Percentiles rank a stretch among this genome's conserved stretches.
Conservation (phyloP, 2,329 filamentous ascomycete species). For the Fusarium sp. region DNA sequence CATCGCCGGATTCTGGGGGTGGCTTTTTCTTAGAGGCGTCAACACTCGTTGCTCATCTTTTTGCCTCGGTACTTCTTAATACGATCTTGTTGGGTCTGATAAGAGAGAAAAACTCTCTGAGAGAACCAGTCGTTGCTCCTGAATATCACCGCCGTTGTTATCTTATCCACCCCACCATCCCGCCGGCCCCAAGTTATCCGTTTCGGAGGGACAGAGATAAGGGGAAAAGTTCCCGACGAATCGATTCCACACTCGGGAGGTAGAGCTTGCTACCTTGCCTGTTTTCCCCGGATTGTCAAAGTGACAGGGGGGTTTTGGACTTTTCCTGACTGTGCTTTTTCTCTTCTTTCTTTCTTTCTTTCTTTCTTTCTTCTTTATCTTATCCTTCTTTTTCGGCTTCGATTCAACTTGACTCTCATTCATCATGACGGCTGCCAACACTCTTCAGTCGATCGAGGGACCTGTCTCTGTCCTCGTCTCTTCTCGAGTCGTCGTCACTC, state of each 20-base stretch:
- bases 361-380: constrained; percentile 13
- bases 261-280: constrained; percentile 6
- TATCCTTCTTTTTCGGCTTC: neutral
- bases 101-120: constrained; percentile 16
- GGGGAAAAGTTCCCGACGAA: constrained; percentile 26
- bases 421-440: constrained; percentile 47
- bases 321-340: neutral
- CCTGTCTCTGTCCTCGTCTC: constrained; percentile 82
- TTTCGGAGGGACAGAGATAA: constrained; percentile 35
- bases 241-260: constrained; percentile 3
- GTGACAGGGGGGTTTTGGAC: constrained; percentile 15
- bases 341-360: constrained; percentile 15
- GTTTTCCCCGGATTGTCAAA: constrained; percentile 16
- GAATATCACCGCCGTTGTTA: constrained; percentile 26
- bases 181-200: neutral
- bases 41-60: constrained; percentile 21
- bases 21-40: neutral
- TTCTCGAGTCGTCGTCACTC: constrained; percentile 82
- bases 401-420: neutral
- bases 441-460: constrained; percentile 39
- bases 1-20: constrained; percentile 24
- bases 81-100: neutral
- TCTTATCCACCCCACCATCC: constrained; percentile 39
- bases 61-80: neutral
- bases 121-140: constrained; percentile 7